Evolutionary conservation across 108 stramenopile genomes (phyloP).

Genomic region (Nitzschia sp.): DNA sequence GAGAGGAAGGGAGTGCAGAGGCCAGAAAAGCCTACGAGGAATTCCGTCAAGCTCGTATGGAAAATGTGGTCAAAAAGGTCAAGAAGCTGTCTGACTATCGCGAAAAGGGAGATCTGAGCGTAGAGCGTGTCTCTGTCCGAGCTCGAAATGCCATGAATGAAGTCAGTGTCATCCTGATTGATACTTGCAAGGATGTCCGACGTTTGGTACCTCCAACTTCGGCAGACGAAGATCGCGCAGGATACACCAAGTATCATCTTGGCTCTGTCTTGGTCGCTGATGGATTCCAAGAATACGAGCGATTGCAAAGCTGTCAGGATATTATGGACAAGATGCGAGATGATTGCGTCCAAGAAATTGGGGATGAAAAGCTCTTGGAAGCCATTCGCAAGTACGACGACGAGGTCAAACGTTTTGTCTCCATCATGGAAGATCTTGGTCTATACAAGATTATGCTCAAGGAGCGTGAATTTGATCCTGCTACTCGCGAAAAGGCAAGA

Average conservation of each 20-base stretch:
- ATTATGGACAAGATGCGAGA: slow-evolving; percentile 9
- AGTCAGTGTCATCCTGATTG: slow-evolving; percentile 9
- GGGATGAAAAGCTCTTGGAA: slow-evolving; percentile 22
- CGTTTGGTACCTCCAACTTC: slow-evolving; percentile 15
- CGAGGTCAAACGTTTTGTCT: slow-evolving; percentile 25
- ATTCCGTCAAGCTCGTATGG: slow-evolving; percentile 9
- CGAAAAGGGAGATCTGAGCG: slow-evolving; percentile 34
- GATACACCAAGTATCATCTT: slow-evolving; percentile 31
- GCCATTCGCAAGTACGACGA: slow-evolving; percentile 19
- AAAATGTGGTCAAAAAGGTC: slow-evolving; percentile 7
- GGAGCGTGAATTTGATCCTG: slow-evolving; percentile 15
- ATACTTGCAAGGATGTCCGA: slow-evolving; percentile 18
- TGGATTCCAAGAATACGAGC: slow-evolving; percentile 29
- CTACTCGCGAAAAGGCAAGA: neutral
- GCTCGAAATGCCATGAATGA: slow-evolving; percentile 26
- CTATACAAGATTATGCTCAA: slow-evolving; percentile 28
- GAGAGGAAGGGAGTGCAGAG: slow-evolving; percentile 15
- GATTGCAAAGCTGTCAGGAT: slow-evolving; percentile 12
- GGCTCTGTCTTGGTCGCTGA: slow-evolving; percentile 26
- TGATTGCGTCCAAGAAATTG: slow-evolving; percentile 15
- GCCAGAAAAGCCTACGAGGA: slow-evolving; percentile 12
- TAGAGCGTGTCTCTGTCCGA: slow-evolving; percentile 24
- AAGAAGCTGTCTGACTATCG: slow-evolving; percentile 6
- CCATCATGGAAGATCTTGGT: slow-evolving; percentile 32
- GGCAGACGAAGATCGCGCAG: slow-evolving; percentile 7